Conservation (phyloP, 768 basidiomycete species). For the Suillus subaureus region DNA sequence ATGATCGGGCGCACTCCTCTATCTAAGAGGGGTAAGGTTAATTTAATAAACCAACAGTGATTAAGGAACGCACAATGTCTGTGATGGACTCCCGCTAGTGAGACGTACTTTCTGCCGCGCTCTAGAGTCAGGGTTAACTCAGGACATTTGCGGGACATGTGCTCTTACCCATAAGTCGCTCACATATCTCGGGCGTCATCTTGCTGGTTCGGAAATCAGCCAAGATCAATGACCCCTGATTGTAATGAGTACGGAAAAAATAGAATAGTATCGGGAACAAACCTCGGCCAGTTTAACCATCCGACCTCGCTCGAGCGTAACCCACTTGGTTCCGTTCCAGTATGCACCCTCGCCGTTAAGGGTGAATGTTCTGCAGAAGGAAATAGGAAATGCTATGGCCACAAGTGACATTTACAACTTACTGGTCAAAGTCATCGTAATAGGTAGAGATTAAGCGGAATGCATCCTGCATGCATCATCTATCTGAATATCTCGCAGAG, state of each 20-base stretch:
- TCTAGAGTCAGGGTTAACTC: constrained; percentile 5
- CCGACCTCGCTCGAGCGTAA: neutral
- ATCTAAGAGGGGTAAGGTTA: neutral
- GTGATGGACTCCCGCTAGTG: constrained; percentile 9
- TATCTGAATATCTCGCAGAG: neutral
- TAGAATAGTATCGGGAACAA: neutral
- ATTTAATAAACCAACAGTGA: neutral
- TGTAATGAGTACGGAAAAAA: neutral
- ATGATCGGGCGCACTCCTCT: constrained; percentile 4
- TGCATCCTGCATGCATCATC: neutral
- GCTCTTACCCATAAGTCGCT: neutral
- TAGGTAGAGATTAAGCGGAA: constrained; percentile 1
- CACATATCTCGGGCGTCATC: constrained; percentile 8
- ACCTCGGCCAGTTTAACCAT: neutral
- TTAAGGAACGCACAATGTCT: constrained; percentile 2
- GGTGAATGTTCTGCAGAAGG: neutral
- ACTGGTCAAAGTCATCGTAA: constrained; percentile 6
- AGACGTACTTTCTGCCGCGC: constrained; percentile 7
- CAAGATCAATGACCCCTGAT: constrained; percentile 8
- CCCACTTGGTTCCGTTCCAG: constrained; percentile 2
- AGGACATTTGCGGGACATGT: neutral
- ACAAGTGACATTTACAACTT: neutral
- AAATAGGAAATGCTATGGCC: neutral
- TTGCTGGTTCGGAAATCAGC: neutral
- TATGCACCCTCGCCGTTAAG: neutral